Conservation (phyloP, 495 filamentous ascomycete species). For the Saxophila tyrrhenica region DNA sequence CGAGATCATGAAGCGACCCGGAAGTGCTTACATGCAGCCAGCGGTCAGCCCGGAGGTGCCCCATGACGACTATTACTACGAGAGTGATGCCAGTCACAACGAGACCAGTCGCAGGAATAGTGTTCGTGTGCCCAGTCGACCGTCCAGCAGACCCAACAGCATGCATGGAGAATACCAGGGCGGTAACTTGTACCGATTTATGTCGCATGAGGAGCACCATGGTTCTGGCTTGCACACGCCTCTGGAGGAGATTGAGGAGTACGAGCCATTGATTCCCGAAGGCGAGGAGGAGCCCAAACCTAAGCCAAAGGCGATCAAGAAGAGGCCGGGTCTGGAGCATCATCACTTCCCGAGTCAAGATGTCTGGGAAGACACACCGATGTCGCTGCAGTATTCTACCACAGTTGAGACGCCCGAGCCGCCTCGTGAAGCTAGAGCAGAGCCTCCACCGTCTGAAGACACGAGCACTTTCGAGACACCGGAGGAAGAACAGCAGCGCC, state of each 20-base stretch:
- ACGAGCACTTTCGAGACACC: constrained; percentile 41
- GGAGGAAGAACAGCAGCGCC: constrained; percentile 44
- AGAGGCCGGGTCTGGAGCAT: constrained; percentile 47
- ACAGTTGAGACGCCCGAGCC: constrained; percentile 75
- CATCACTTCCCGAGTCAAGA: constrained; percentile 88
- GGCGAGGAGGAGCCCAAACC: constrained; percentile 53
- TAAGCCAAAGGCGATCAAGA: constrained; percentile 49
- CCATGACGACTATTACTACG: constrained; percentile 40
- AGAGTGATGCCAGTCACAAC: constrained; percentile 22
- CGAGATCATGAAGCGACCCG: constrained; percentile 70
- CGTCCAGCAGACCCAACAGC: constrained; percentile 61
- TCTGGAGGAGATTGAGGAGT: constrained; percentile 83
- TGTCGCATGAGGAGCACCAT: constrained; percentile 43
- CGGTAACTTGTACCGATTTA: constrained; percentile 35
- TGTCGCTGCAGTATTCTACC: constrained; percentile 69
- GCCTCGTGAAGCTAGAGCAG: constrained; percentile 29
- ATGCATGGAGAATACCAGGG: constrained; percentile 38
- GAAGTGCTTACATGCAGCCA: constrained; percentile 51
- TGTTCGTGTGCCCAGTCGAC: constrained; percentile 51
- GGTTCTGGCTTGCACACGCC: constrained; percentile 54
- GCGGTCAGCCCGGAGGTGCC: constrained; percentile 62
- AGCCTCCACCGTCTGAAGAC: constrained; percentile 9
- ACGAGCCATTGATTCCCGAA: constrained; percentile 89
- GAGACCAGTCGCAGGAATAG: constrained; percentile 33
- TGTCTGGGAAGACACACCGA: constrained; percentile 94